Percentiles rank a stretch among this genome's conserved stretches.
Conservation (phyloP, 1,284 basidiomycete species). For the Lentinula novae-zelandiae region DNA sequence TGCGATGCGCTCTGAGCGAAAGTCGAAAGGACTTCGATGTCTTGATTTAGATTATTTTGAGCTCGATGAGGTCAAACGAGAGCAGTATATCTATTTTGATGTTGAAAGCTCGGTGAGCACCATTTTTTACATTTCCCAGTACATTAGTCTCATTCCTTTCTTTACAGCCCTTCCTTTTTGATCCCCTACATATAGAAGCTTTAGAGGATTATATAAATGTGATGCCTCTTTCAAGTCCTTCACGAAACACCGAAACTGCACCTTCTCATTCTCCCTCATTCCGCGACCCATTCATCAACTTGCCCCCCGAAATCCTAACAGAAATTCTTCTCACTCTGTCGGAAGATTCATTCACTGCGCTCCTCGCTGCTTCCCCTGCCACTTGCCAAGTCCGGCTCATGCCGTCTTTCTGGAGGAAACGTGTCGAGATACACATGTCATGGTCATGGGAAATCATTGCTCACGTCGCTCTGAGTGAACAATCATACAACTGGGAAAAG, state of each 20-base stretch:
- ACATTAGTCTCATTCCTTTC: not conserved
- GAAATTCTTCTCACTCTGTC: not conserved
- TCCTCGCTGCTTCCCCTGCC: not conserved
- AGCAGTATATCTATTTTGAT: not conserved
- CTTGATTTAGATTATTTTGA: not conserved
- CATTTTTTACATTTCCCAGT: not conserved
- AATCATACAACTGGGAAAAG: not conserved
- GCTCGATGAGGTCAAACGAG: not conserved
- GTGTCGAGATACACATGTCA: not conserved
- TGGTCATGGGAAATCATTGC: constrained; percentile 3
- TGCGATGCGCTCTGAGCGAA: not conserved
- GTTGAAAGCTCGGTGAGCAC: not conserved
- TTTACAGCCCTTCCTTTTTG: not conserved
- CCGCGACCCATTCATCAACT: not conserved
- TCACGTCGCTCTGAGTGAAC: not conserved
- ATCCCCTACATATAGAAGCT: not conserved
- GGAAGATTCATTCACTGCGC: not conserved
- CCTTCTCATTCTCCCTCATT: not conserved
- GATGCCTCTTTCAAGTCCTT: not conserved
- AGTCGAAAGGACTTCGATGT: not conserved
- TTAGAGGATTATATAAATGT: not conserved
- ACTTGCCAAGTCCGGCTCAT: not conserved
- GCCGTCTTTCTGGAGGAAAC: not conserved
- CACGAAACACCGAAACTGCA: too few relatives aligned
- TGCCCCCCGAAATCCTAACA: not conserved